Evolutionary conservation across 2,329 filamentous ascomycete species (phyloP).

Genomic region (Pseudocercospora fuligena): DNA sequence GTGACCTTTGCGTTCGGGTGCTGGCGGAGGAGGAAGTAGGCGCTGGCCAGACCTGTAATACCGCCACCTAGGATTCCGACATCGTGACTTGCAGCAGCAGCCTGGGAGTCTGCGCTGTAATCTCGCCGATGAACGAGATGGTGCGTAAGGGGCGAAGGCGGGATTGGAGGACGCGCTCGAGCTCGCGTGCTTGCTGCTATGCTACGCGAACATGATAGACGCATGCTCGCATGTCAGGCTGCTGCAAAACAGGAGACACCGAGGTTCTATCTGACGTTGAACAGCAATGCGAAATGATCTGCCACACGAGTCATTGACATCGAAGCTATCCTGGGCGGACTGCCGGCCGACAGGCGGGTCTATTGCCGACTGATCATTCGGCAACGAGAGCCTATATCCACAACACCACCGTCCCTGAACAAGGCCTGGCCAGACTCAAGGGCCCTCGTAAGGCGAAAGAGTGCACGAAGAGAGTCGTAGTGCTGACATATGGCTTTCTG

Average conservation of each 20-base stretch:
- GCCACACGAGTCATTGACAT: background rate
- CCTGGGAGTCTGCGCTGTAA: conserved; percentile 23
- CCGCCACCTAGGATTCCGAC: conserved; percentile 79
- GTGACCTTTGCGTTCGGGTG: conserved; percentile 74
- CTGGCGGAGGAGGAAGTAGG: conserved; percentile 74
- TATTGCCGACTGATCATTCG: background rate
- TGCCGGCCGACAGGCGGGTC: background rate
- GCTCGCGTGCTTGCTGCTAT: conserved; percentile 2
- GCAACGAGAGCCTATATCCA: background rate
- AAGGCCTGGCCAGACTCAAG: background rate
- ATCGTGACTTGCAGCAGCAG: conserved; percentile 34
- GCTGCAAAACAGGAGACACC: background rate
- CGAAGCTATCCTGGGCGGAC: background rate
- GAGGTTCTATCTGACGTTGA: background rate
- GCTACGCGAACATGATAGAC: background rate
- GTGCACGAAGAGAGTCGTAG: background rate
- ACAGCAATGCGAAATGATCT: background rate
- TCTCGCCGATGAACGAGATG: background rate
- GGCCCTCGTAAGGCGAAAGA: too few relatives aligned
- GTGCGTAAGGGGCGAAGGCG: background rate
- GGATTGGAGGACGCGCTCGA: background rate
- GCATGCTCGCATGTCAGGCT: background rate
- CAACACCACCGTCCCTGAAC: too few relatives aligned
- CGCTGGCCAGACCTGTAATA: conserved; percentile 78
- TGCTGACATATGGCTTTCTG: background rate